Evolutionary conservation across 345 rosid genomes (phyloP).

Genomic region (Sonneratia alba): DNA sequence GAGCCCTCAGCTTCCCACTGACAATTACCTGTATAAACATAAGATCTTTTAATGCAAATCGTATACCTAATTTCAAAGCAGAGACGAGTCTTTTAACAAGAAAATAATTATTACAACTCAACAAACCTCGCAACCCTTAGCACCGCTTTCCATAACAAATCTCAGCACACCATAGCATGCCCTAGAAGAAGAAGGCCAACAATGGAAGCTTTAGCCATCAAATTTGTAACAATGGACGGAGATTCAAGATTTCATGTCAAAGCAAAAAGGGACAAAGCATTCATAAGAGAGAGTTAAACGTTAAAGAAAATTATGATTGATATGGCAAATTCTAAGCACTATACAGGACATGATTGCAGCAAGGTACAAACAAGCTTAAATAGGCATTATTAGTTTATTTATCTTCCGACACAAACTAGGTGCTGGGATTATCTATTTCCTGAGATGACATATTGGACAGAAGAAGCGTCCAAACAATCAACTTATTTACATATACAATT

Average conservation of each 20-base stretch:
- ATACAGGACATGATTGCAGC: neutral
- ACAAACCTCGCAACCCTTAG: conserved; percentile 80
- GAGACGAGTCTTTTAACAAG: neutral
- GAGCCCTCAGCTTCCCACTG: conserved; percentile 85
- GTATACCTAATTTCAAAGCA: neutral
- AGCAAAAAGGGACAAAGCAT: neutral
- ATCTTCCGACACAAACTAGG: too few species aligned
- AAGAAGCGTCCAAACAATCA: too few species aligned
- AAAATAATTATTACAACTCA: neutral
- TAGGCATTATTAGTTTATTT: neutral
- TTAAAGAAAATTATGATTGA: neutral
- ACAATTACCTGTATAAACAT: conserved; percentile 57
- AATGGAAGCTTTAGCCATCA: neutral
- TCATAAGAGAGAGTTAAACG: neutral
- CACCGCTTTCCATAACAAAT: conserved; percentile 81
- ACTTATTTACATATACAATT: too few species aligned
- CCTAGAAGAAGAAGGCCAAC: conserved; percentile 20
- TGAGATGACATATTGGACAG: too few species aligned
- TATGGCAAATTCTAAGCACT: neutral
- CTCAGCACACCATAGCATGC: conserved; percentile 89
- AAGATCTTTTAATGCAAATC: neutral
- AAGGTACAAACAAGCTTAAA: conserved; percentile 4
- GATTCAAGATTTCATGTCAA: neutral
- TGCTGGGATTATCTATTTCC: too few species aligned
- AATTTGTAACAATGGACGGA: neutral